phyloP scores from a whole-genome alignment of 169 alveolate genomes.

The Miamiensis avidus region DNA sequence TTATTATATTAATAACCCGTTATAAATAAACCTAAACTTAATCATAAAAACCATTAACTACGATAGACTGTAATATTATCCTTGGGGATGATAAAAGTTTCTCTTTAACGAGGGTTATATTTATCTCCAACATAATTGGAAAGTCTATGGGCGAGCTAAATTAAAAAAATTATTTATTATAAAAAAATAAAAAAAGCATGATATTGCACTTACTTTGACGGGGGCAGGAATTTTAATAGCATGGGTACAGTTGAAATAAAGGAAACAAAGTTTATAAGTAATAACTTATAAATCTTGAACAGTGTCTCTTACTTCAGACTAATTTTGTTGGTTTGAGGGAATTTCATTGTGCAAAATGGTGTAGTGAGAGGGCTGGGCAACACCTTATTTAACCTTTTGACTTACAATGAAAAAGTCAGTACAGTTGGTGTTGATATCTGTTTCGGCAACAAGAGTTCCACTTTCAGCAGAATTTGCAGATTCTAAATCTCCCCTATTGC shows the following conservation, averaged over 20 bases:
- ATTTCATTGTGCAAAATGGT: neutral
- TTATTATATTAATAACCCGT: no score
- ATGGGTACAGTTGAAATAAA: neutral
- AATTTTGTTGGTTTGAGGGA: neutral
- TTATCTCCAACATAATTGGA: neutral
- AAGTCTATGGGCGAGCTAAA: neutral
- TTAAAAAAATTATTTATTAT: no score
- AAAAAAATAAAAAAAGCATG: no score
- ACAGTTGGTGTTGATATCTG: neutral
- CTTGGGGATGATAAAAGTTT: neutral
- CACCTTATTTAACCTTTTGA: neutral
- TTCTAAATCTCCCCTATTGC: neutral
- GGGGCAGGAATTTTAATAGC: neutral
- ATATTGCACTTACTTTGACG: neutral
- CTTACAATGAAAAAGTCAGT: neutral
- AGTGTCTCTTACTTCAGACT: neutral
- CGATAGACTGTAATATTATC: neutral
- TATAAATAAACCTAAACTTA: neutral
- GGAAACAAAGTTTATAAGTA: neutral
- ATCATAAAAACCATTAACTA: neutral
- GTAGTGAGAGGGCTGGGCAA: neutral
- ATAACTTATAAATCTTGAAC: neutral
- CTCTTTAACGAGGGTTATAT: neutral
- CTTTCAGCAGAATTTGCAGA: no score
- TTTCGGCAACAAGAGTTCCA: neutral